Base-by-base conservation (phyloP, 116 monocot species). In the Iris pallida region DNA sequence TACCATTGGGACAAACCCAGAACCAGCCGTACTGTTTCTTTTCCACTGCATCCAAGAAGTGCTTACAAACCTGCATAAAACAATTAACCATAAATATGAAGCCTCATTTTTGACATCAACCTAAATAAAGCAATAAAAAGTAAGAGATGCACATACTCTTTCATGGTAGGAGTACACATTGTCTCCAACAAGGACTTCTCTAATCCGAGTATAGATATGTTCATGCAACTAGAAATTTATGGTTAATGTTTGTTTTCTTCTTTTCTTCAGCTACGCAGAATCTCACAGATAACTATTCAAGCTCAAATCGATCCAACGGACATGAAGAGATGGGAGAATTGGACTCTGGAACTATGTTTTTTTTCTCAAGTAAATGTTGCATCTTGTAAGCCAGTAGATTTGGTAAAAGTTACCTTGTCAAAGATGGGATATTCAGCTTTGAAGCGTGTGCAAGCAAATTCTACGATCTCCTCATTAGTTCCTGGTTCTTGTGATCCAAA, bases 1-100 rank as follows among this genome's bases (percentile, higher is more conserved):
- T n/a, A n/a, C n/a, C n/a, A n/a, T n/a, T n/a, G n/a, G n/a, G n/a
- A n/a, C n/a, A n/a, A n/a, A n/a, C n/a, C n/a, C n/a, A 99, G 67
- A 99, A 99, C 99, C 99, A 99, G 5, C 93, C 93, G 77, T 99
- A 99, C 47, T 90, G 99, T 73, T 93, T 93, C 84, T 93, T 99
- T 68, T 90, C 93, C 61, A 99, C 93, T 54, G 93, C 93, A 42
- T 93, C 90, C 45, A 93, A 57, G 65, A 99, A 99, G 60, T 79
- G 81, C 67, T 93, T 99, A 68, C 99, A 99, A 8, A 98, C 90
- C 93, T 98, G 64, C 68, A 84, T 48, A 56, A 44, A 60, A n/a
- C n/a, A n/a, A n/a, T n/a, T n/a, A n/a, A n/a, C n/a, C n/a, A n/a
- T n/a, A n/a, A n/a, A n/a, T n/a, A n/a, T n/a, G n/a, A n/a, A n/a